Evolutionary conservation across 2,329 filamentous ascomycete genomes (phyloP), one percentile per base, ranked within the genome.

Genomic region (Paecilomyces sp.): DNA sequence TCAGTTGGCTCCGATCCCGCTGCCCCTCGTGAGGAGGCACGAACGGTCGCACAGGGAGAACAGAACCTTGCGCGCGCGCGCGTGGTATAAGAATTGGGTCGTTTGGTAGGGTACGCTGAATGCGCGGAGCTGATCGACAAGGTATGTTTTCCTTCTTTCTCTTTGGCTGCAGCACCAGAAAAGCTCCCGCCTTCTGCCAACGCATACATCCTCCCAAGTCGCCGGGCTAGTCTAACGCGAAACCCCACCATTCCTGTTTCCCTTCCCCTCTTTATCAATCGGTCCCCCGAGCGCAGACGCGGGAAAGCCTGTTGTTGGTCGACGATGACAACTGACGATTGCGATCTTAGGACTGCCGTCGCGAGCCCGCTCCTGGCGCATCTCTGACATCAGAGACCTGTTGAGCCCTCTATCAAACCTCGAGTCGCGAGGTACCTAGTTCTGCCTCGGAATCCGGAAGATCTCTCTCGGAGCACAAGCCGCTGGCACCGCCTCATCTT

Each of bases 171-270:
- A 73, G 66, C 31, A 31, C 31, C 8, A 12, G 63, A 66, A 18
- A 47, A 63, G 60, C 63, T 61, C 65, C 64, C 66, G 65, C 66
- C 57, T 62, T 68, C n/a, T 75, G 73, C 73, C 73, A 75, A 73
- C 73, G 72, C 73, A 75, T 74, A 73, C 73, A 70, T 71, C 65
- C 67, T 67, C 62, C 65, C 63, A 12, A 65, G 64, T 59, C 68
- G 65, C 61, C 64, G 60, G 65, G 61, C 65, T 65, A 68, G 69
- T 64, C 66, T 63, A 65, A 66, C 67, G 67, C 64, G 64, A 67
- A 64, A 65, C 59, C 54, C 60, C 62, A 60, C 60, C 63, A 63
- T 65, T 64, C 60, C 64, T 62, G 58, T 63, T 58, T 59, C 61
- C 57, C 53, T 41, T 62, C 56, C 55, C 58, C 58, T 64, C 58